phyloP scores from a whole-genome alignment of 2,329 filamentous ascomycete species.

The Aspergillus persii region DNA sequence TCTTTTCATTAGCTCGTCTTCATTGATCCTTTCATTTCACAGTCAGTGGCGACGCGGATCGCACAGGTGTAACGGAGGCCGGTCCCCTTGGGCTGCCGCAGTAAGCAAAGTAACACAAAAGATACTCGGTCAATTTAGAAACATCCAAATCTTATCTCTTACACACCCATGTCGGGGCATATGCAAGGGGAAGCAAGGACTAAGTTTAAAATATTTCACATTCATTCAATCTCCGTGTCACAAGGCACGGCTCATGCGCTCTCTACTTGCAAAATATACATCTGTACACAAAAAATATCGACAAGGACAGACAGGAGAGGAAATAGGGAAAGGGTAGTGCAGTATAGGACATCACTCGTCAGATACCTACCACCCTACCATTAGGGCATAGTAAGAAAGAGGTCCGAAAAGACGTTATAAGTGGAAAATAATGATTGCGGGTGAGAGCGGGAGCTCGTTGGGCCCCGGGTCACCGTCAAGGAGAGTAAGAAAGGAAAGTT shows the following conservation, averaged over 20 bases:
- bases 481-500: conserved; percentile 16
- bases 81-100: background rate
- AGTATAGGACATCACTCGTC: conserved; percentile 22
- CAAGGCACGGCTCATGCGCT: conserved; percentile 4
- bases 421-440: conserved; percentile 14
- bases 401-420: conserved; percentile 15
- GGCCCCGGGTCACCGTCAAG: conserved; percentile 19
- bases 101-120: background rate
- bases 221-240: conserved; percentile 3
- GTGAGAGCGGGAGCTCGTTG: conserved; percentile 9
- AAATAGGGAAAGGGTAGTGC: conserved; percentile 8
- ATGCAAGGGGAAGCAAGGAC: background rate
- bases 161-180: background rate
- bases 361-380: conserved; percentile 23
- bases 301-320: conserved; percentile 1
- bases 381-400: conserved; percentile 11
- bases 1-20: no score
- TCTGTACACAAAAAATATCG: conserved; percentile 20
- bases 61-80: background rate
- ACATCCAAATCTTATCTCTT: background rate
- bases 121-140: background rate
- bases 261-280: conserved; percentile 23
- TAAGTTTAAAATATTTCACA: background rate
- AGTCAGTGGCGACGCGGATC: background rate
- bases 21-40: background rate